phyloP scores from a whole-genome alignment of 495 filamentous ascomycete species.

The Hyaloscypha variabilis region DNA sequence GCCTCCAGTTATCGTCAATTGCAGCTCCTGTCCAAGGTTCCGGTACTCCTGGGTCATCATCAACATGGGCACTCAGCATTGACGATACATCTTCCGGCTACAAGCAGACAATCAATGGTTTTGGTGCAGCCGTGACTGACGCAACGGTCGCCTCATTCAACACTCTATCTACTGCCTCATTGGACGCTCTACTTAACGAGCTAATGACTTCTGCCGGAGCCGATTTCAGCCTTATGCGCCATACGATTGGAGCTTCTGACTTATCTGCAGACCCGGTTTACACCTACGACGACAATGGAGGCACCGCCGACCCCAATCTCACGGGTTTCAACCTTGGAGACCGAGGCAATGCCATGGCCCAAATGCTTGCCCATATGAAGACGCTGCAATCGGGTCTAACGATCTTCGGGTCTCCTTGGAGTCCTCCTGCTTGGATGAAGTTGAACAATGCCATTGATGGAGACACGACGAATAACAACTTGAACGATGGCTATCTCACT shows the following conservation, averaged over 20 bases:
- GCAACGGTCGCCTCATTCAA: constrained; percentile 56
- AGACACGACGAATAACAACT: constrained; percentile 49
- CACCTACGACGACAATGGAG: constrained; percentile 53
- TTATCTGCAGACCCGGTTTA: constrained; percentile 50
- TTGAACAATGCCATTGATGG: constrained; percentile 51
- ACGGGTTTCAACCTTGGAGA: constrained; percentile 49
- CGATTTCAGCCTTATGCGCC: constrained; percentile 52
- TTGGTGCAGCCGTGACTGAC: constrained; percentile 59
- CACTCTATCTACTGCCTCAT: constrained; percentile 40
- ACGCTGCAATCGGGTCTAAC: constrained; percentile 37
- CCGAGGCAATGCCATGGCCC: constrained; percentile 55
- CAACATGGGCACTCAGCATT: constrained; percentile 51
- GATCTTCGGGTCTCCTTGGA: constrained; percentile 56
- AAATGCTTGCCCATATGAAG: constrained; percentile 46
- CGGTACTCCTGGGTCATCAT: constrained; percentile 26
- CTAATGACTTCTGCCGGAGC: constrained; percentile 50
- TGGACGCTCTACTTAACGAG: constrained; percentile 46
- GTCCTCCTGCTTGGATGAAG: constrained; percentile 62
- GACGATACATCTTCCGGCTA: constrained; percentile 50
- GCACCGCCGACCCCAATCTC: constrained; percentile 42
- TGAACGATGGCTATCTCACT: constrained; percentile 49
- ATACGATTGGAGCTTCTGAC: constrained; percentile 58
- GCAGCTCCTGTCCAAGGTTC: constrained; percentile 45
- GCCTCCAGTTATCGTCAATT: constrained; percentile 44
- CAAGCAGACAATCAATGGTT: constrained; percentile 54